Conservation (phyloP, 148 eudicot genomes). For the Pouteria glomerata region DNA sequence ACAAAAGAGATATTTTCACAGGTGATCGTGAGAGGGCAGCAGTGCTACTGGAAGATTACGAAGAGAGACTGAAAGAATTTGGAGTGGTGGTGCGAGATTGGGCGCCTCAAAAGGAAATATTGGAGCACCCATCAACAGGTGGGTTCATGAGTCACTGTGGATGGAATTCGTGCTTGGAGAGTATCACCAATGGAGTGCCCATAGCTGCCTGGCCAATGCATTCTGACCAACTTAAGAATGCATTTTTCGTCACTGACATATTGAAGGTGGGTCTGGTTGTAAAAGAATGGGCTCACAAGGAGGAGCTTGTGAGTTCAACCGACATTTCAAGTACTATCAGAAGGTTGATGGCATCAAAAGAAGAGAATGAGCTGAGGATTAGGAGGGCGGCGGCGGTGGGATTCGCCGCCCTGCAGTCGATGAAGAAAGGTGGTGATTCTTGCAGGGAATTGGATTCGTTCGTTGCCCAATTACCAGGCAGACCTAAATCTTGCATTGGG, state of each 20-base stretch:
- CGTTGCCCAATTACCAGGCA: neutral
- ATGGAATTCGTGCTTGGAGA: too few relatives aligned
- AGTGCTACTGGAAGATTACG: neutral
- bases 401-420: neutral
- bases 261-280: too few relatives aligned
- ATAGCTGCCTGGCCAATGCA: too few relatives aligned
- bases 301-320: neutral
- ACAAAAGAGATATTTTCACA: slow-evolving; percentile 1
- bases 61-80: neutral
- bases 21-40: neutral
- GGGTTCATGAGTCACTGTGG: too few relatives aligned
- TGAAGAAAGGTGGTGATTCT: too few relatives aligned
- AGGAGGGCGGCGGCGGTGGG: neutral
- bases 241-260: too few relatives aligned
- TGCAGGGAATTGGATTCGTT: too few relatives aligned
- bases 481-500: neutral
- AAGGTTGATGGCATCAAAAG: too few relatives aligned
- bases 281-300: too few relatives aligned
- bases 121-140: slow-evolving; percentile 7
- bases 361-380: neutral
- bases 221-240: slow-evolving; percentile 1
- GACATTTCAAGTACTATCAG: neutral
- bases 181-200: too few relatives aligned
- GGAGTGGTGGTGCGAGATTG: slow-evolving; percentile 8
- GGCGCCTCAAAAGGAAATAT: slow-evolving; percentile 3